Conservation (phyloP, 176 grass and related monocot genomes). For the Ananas comosus region DNA sequence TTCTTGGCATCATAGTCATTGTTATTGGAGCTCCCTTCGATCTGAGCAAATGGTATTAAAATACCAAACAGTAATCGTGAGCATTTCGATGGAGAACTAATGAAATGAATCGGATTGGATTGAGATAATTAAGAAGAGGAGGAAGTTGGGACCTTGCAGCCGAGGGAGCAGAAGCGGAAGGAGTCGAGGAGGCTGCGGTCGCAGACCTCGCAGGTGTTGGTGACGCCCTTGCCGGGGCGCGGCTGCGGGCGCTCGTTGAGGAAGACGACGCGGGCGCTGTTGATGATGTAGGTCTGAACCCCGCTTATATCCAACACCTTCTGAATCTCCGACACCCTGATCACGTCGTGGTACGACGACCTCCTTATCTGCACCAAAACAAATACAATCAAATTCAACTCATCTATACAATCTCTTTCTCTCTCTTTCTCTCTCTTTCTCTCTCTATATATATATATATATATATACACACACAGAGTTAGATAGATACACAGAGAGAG, state of each 20-base stretch:
- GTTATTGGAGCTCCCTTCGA: constrained; percentile 40
- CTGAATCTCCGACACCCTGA: constrained; percentile 89
- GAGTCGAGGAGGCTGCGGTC: constrained; percentile 89
- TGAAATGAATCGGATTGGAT: no score
- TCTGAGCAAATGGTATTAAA: constrained; percentile 23
- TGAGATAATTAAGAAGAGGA: background rate
- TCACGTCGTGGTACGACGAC: constrained; percentile 99
- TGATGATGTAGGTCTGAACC: constrained; percentile 98
- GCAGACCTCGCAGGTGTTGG: constrained; percentile 98
- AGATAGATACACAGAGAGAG: no score
- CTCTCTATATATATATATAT: no score
- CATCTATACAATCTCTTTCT: no score
- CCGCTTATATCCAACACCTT: constrained; percentile 86
- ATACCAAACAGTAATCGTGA: no score
- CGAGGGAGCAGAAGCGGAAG: constrained; percentile 97
- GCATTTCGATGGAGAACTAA: no score
- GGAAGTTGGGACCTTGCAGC: constrained; percentile 45
- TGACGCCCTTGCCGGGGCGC: constrained; percentile 87
- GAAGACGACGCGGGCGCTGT: constrained; percentile 95
- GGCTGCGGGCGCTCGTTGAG: constrained; percentile 90
- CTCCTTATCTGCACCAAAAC: constrained; percentile 51
- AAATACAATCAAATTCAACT: background rate
- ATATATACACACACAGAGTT: no score
- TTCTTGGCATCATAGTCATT: constrained; percentile 13
- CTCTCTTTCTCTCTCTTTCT: no score